Conservation (phyloP, 306 rosid genomes). For the Inga leiocalycina region DNA sequence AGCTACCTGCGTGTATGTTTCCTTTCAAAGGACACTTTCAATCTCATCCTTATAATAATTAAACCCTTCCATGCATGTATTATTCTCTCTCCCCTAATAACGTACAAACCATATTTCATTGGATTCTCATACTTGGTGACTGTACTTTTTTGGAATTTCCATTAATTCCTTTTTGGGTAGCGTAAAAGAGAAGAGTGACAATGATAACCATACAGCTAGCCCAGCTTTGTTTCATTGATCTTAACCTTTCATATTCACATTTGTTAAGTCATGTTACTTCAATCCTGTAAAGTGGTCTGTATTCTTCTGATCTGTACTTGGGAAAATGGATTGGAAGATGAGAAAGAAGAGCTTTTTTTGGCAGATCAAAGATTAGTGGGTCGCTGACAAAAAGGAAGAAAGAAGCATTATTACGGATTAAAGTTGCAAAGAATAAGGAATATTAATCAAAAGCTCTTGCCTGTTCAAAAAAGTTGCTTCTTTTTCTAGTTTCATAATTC, state of each 20-base stretch:
- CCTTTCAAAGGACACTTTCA: conserved; percentile 29
- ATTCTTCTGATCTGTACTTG: conserved; percentile 7
- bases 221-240: conserved; percentile 2
- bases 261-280: conserved; percentile 33
- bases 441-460: conserved; percentile 30
- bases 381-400: conserved; percentile 5
- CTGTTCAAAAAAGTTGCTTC: conserved; percentile 36
- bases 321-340: background rate
- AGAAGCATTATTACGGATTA: background rate
- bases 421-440: conserved; percentile 5
- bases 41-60: conserved; percentile 28
- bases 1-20: conserved; percentile 22
- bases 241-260: conserved; percentile 11
- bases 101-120: conserved; percentile 24
- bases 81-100: background rate
- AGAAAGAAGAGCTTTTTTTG: background rate
- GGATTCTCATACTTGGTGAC: conserved; percentile 46
- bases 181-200: conserved; percentile 35
- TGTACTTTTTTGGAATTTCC: conserved; percentile 36
- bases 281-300: conserved; percentile 39
- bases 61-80: conserved; percentile 11
- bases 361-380: conserved; percentile 1
- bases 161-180: conserved; percentile 32
- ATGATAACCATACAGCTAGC: background rate
- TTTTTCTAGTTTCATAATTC: conserved; percentile 1